Evolutionary conservation across 1,284 basidiomycete species (phyloP).

Genomic region (Exobasidium rhododendri): DNA sequence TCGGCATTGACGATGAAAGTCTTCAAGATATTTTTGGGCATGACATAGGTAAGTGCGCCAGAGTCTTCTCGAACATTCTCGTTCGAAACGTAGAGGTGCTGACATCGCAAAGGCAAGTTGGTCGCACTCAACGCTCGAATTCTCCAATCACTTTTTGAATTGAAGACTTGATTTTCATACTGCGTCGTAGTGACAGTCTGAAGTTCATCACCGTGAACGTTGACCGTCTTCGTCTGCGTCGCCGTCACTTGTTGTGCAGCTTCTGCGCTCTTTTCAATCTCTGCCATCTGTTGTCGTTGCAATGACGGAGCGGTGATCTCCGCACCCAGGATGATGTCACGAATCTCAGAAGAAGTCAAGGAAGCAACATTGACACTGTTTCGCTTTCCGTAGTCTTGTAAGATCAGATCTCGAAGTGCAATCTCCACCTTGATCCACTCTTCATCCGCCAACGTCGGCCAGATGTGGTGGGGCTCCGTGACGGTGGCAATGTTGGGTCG

Average conservation of each 20-base stretch:
- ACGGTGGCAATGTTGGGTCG: slow-evolving; percentile 65
- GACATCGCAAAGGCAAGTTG: slow-evolving; percentile 88
- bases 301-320: slow-evolving; percentile 79
- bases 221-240: slow-evolving; percentile 93
- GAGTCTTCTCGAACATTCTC: slow-evolving; percentile 98
- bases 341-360: slow-evolving; percentile 89
- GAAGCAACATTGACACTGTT: slow-evolving; percentile 95
- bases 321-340: slow-evolving; percentile 60
- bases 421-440: slow-evolving; percentile 99
- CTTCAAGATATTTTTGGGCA: slow-evolving; percentile 94
- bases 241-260: slow-evolving; percentile 94
- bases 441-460: slow-evolving; percentile 90
- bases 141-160: slow-evolving; percentile 98
- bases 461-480: slow-evolving; percentile 94
- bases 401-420: slow-evolving; percentile 65
- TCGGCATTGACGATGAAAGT: slow-evolving; percentile 92
- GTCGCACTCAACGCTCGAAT: slow-evolving; percentile 93
- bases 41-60: slow-evolving; percentile 85
- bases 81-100: slow-evolving; percentile 98
- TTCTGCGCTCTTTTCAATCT: slow-evolving; percentile 87
- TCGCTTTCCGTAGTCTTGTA: slow-evolving; percentile 92
- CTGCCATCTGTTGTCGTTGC: slow-evolving; percentile 99
- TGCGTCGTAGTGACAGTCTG: slow-evolving; percentile 95
- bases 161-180: slow-evolving; percentile 96
- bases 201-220: slow-evolving; percentile 94